Percentiles rank a stretch among this genome's conserved stretches.
These are phyloP conservation scores for Rutstroemia sydowiana DNA, from an alignment of 2,329 filamentous ascomycete species.

Conservation along the genomic window DNA sequence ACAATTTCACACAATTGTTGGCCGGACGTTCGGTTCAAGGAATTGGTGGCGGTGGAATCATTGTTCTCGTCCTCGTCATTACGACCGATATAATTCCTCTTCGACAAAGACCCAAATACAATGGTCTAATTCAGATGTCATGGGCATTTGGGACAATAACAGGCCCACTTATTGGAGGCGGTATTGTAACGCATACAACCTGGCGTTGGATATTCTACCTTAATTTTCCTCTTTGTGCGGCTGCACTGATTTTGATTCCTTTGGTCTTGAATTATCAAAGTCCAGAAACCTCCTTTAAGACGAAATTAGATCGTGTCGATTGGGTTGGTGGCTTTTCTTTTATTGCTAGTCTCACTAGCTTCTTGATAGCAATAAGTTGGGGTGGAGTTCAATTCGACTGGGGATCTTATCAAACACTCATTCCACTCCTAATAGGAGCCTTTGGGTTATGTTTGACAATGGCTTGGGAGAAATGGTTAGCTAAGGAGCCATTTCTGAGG, in stretches of 20 bases:
- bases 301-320: no score
- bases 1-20: constrained; percentile 22
- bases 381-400: neutral
- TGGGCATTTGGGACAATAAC: constrained; percentile 17
- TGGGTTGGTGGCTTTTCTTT: no score
- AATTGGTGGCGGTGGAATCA: constrained; percentile 41
- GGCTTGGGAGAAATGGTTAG: neutral
- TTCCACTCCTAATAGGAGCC: neutral
- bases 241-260: no score
- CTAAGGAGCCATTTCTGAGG: neutral
- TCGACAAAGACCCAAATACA: constrained; percentile 34
- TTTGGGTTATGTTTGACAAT: no score
- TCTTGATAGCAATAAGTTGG: neutral
- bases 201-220: constrained; percentile 19
- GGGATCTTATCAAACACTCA: neutral
- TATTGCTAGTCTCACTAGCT: no score
- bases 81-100: constrained; percentile 38
- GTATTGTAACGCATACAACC: constrained; percentile 31
- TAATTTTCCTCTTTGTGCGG: constrained; percentile 13
- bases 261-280: no score
- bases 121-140: no score
- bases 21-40: constrained; percentile 38
- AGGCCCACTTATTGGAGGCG: constrained; percentile 33
- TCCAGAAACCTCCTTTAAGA: no score
- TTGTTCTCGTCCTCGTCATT: constrained; percentile 37